Base-by-base conservation (phyloP, 768 basidiomycete genomes). In the Phaffia australis region DNA sequence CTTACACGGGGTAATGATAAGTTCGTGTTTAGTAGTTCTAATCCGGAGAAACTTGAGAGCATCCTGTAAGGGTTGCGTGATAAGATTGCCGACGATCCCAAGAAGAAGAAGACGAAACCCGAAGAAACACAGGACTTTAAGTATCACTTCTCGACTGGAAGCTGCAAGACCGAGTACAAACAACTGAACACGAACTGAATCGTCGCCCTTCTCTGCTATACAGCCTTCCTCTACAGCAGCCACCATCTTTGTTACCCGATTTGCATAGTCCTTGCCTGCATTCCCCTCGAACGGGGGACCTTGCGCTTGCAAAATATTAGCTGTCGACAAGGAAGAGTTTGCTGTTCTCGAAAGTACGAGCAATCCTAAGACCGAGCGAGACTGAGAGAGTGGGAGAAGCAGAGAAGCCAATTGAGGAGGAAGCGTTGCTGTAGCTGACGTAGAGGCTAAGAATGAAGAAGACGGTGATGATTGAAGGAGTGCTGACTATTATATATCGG, bases 1-100 rank as follows among this genome's bases (percentile, higher is more conserved):
- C 85, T 32, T 62, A 89, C 92, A 88, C 65, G 92, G 92, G 2
- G 92, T 89, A 68, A 95, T 91, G 86, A 95, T 88, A 65, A 95
- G 79, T 73, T 94, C 92, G 75, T 95, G 92, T 60, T 87, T 82
- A 74, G 84, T 88, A 66, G 92, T 94, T 58, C 92, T 83, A 77
- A 94, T 90, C 66, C 91, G 80, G 83, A 95, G 84, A 72, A 94
- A 89, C 68, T 84, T 83, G 55, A 94, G 81, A 29, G 89, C 86
- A 74, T 93, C 91, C 89, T 93, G 70, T 3, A 32, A 14, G 35
- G 35, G 11, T 42, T 11, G 35, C 35, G 11, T 11, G 35, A 21
- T 55, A 42, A 25, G n/a, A n/a, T n/a, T n/a, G n/a, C n/a, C n/a
- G n/a, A n/a, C n/a, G n/a, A n/a, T n/a, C n/a, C n/a, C n/a, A n/a